A percentile compares a stretch with the other conserved stretches of the same genome.
These are phyloP conservation scores for Stachybotrys chlorohalonatus DNA, from an alignment of 2,329 filamentous ascomycete species.

Conservation along the genomic window DNA sequence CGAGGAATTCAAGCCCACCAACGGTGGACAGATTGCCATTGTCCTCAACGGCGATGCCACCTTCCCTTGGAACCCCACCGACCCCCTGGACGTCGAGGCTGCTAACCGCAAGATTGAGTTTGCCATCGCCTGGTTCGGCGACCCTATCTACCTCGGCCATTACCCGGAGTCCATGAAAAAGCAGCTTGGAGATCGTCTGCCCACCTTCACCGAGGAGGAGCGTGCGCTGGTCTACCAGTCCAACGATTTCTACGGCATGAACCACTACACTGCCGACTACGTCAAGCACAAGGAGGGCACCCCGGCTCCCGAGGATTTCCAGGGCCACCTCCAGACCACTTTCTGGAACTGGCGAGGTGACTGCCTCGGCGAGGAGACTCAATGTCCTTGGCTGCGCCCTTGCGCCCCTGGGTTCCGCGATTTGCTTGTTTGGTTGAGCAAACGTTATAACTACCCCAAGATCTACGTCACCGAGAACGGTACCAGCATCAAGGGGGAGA, in stretches of 20 bases:
- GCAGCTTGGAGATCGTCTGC: constrained; percentile 71
- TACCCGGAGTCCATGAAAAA: constrained; percentile 78
- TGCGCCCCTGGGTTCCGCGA: constrained; percentile 69
- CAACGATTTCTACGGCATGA: constrained; percentile 93
- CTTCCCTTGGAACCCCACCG: constrained; percentile 73
- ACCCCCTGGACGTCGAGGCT: constrained; percentile 67
- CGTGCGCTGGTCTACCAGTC: constrained; percentile 67
- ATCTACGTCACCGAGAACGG: constrained; percentile 90
- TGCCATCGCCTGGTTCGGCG: constrained; percentile 79
- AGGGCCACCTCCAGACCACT: constrained; percentile 66
- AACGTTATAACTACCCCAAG: constrained; percentile 64
- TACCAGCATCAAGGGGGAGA: constrained; percentile 76
- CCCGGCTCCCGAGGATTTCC: constrained; percentile 56
- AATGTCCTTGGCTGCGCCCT: constrained; percentile 73
- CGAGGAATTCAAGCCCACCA: constrained; percentile 65
- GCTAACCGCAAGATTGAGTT: constrained; percentile 78
- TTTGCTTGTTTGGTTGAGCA: constrained; percentile 66
- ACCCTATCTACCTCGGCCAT: constrained; percentile 76
- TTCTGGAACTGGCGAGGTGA: constrained; percentile 64
- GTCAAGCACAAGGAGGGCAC: constrained; percentile 61
- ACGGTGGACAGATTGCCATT: constrained; percentile 75
- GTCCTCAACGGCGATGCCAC: constrained; percentile 79
- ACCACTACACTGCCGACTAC: constrained; percentile 87
- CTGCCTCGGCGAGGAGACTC: constrained; percentile 71
- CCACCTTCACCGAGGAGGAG: constrained; percentile 66